Evolutionary conservation across 306 rosid species (phyloP).

Genomic region (Cyclanthera cordifolia): DNA sequence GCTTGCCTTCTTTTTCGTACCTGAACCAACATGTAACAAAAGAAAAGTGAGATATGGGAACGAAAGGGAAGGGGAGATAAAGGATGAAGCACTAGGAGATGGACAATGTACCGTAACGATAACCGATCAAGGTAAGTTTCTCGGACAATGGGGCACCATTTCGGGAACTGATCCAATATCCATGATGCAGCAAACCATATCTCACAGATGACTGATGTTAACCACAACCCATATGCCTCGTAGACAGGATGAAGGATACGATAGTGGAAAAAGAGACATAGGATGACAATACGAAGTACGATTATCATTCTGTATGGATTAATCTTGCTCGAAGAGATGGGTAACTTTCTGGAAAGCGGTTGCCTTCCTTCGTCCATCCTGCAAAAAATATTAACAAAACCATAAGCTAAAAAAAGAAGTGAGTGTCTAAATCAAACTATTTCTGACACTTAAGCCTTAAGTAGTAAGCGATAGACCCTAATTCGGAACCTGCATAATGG

Average conservation of each 20-base stretch:
- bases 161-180: slow-evolving; percentile 89
- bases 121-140: slow-evolving; percentile 91
- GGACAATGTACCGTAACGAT: slow-evolving; percentile 43
- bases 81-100: neutral
- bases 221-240: slow-evolving; percentile 70
- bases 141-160: slow-evolving; percentile 70
- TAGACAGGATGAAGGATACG: slow-evolving; percentile 80
- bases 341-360: slow-evolving; percentile 74
- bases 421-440: neutral
- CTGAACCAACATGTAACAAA: slow-evolving; percentile 23
- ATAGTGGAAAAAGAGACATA: slow-evolving; percentile 74
- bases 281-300: slow-evolving; percentile 54
- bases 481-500: neutral
- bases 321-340: slow-evolving; percentile 79
- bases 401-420: neutral
- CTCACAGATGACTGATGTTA: slow-evolving; percentile 85
- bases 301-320: slow-evolving; percentile 76
- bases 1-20: slow-evolving; percentile 84
- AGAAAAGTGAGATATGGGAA: slow-evolving; percentile 9
- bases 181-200: slow-evolving; percentile 90
- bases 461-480: neutral
- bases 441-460: neutral
- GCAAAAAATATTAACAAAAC: slow-evolving; percentile 13
- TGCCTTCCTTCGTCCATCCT: slow-evolving; percentile 98
- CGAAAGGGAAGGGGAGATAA: neutral